These are phyloP conservation scores for Hypsizygus marmoreus DNA, from an alignment of 768 basidiomycete species.

Conservation along the genomic window DNA sequence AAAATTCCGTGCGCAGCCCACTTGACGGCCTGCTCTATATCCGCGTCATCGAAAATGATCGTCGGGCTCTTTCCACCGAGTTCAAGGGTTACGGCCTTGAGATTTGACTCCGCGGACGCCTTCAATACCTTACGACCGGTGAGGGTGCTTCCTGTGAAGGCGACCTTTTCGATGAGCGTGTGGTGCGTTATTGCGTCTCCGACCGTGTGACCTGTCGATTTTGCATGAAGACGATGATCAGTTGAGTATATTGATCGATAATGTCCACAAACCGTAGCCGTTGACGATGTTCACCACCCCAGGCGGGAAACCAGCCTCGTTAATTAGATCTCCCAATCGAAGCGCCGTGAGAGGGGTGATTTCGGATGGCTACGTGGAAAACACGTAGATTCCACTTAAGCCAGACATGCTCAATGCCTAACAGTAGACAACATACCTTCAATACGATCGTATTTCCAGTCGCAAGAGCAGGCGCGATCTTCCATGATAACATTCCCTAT, in stretches of 20 bases:
- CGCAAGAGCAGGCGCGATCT: conserved; percentile 29
- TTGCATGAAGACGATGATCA: conserved; percentile 39
- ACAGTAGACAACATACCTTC: conserved; percentile 32
- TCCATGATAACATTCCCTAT: conserved; percentile 27
- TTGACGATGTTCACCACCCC: conserved; percentile 70
- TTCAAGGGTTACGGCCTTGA: conserved; percentile 83
- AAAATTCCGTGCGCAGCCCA: conserved; percentile 76
- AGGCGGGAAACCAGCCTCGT: conserved; percentile 67
- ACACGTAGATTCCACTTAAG: no score
- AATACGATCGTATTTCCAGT: conserved; percentile 62
- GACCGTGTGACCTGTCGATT: conserved; percentile 53
- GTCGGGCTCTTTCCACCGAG: conserved; percentile 76
- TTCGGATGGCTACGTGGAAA: conserved; percentile 58
- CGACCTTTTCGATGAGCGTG: conserved; percentile 61
- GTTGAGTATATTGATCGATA: conserved; percentile 32
- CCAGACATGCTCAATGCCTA: no score
- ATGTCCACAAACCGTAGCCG: conserved; percentile 44
- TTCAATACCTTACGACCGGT: conserved; percentile 80
- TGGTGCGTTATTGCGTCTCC: conserved; percentile 64
- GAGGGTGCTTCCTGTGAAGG: conserved; percentile 83
- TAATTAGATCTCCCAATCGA: conserved; percentile 45
- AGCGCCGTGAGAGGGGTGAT: conserved; percentile 63
- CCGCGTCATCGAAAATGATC: conserved; percentile 72
- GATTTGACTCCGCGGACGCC: conserved; percentile 74
- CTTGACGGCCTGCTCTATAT: conserved; percentile 68